These are phyloP conservation scores for Boehmeria nivea DNA, from an alignment of 306 rosid species.

Conservation along the genomic window DNA sequence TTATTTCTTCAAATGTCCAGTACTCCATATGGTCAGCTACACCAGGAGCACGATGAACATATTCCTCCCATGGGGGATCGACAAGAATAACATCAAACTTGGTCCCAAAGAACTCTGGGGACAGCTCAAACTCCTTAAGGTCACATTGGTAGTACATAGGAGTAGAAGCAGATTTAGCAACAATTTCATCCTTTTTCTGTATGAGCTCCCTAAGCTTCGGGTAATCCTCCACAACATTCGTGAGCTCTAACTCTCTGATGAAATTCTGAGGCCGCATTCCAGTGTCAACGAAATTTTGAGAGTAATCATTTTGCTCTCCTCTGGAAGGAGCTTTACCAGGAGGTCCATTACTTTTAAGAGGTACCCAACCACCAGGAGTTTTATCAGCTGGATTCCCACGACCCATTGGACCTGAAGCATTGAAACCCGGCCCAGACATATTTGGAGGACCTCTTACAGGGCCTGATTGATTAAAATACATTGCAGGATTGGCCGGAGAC, in stretches of 20 bases:
- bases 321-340: constrained; percentile 99
- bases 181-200: constrained; percentile 98
- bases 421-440: constrained; percentile 69
- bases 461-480: constrained; percentile 78
- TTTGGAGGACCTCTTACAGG: constrained; percentile 74
- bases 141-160: constrained; percentile 82
- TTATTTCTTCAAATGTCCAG: constrained; percentile 98
- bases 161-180: constrained; percentile 65
- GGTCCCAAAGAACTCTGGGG: constrained; percentile 93
- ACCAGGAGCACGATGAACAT: constrained; percentile 98
- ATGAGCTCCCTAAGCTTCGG: constrained; percentile 99
- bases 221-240: constrained; percentile 94
- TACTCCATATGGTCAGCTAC: constrained; percentile 95
- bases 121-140: constrained; percentile 83
- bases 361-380: constrained; percentile 81
- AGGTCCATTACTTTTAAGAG: constrained; percentile 67
- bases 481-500: constrained; percentile 54
- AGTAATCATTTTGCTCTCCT: constrained; percentile 99
- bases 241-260: constrained; percentile 95
- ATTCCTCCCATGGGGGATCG: constrained; percentile 99
- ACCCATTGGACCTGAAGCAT: constrained; percentile 59
- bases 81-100: constrained; percentile 98
- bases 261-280: constrained; percentile 99
- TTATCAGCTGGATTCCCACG: constrained; percentile 72
- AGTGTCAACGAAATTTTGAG: constrained; percentile 95